Base-by-base conservation (phyloP, 2,329 filamentous ascomycete species). In the Thielaviopsis punctulata region DNA sequence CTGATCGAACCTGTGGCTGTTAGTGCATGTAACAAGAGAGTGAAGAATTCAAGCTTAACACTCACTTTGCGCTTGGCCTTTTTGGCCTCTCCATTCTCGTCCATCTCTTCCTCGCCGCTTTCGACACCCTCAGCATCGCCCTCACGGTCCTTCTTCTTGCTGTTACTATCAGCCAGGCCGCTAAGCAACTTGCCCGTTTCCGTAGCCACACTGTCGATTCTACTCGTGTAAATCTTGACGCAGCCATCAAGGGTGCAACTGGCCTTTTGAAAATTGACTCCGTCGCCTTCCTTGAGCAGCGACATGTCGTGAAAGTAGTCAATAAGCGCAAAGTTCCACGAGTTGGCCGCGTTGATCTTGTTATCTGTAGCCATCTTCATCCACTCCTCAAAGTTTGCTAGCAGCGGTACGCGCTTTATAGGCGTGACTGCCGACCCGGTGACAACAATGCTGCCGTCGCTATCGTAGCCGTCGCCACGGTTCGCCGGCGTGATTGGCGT, bases 301-400 rank as follows among this genome's bases (percentile, higher is more conserved):
- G 88, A 95, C 92, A 98, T 96, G 62, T 98, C 92, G 66, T 98
- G 90, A 62, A 98, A 98, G 68, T 98, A 98, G 66, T 98, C 92
- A 63, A 98, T 98, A 18, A 98, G 77, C n/a, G 92, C 92, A 68
- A 98, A 96, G 66, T 96, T 96, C 92, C 92, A 98, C 25, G 89
- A 95, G 66, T 98, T 98, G 55, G 84, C 80, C 48, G 92, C 90
- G 64, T 96, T 98, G 73, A 98, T 98, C 68, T 92, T 92, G 70
- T 98, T 98, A 70, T 98, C 92, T 15, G 92, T 96, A 2, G 92
- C 92, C 88, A 98, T 94, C 74, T 96, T 98, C 88, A 98, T 96
- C 92, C 90, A 96, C 65, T 98, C 92, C 66, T 98, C 92, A 61
- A 96, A 98, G 68, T 98, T 98, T 62, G 92, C 92, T 52, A 98